These are phyloP conservation scores for Raffaelea ambrosiae DNA, from an alignment of 2,329 filamentous ascomycete genomes.

Conservation along the genomic window DNA sequence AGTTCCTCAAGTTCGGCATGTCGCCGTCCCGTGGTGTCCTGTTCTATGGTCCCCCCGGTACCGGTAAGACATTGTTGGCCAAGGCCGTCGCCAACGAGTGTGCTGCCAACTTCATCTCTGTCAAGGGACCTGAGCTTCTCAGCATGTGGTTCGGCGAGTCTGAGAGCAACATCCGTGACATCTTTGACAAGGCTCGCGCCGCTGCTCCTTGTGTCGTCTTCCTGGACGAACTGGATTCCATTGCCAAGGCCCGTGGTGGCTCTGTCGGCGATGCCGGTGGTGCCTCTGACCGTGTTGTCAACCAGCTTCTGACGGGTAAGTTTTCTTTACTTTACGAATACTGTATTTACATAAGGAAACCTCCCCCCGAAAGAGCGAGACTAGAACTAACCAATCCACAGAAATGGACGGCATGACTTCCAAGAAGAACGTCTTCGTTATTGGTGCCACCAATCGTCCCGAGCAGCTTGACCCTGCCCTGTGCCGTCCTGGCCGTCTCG, in stretches of 20 bases:
- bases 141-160: slow-evolving; percentile 99
- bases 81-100: slow-evolving; percentile 99
- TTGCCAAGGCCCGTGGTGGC: slow-evolving; percentile 98
- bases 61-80: slow-evolving; percentile 98
- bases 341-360: no score
- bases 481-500: slow-evolving; percentile 96
- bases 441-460: slow-evolving; percentile 95
- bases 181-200: slow-evolving; percentile 98
- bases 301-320: slow-evolving; percentile 77
- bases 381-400: slow-evolving; percentile 1
- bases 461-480: slow-evolving; percentile 97
- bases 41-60: slow-evolving; percentile 98
- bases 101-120: slow-evolving; percentile 98
- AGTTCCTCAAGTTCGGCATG: slow-evolving; percentile 99
- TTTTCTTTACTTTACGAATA: neutral
- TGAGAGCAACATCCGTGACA: slow-evolving; percentile 98
- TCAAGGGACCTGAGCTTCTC: slow-evolving; percentile 96
- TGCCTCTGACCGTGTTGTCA: slow-evolving; percentile 98
- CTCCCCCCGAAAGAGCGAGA: no score
- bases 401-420: slow-evolving; percentile 99
- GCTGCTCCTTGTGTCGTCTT: slow-evolving; percentile 98
- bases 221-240: slow-evolving; percentile 96
- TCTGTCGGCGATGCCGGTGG: slow-evolving; percentile 93
- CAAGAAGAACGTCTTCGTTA: slow-evolving; percentile 99
- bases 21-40: slow-evolving; percentile 96